Evolutionary conservation across 768 basidiomycete species (phyloP).

Genomic region (Rhizopogon vulgaris): DNA sequence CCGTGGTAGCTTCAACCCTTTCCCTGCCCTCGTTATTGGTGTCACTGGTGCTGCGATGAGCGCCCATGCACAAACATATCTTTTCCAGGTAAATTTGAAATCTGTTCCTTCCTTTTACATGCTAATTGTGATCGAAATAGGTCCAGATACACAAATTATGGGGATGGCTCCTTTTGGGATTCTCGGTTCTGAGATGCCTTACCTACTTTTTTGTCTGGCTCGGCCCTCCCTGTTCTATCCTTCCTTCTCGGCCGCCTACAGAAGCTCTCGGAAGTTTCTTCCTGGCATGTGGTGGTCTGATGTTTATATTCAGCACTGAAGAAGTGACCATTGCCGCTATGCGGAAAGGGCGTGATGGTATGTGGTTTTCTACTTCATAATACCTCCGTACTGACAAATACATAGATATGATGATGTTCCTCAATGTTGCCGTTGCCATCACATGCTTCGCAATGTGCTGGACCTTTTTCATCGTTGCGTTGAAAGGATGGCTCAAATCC

Average conservation of each 20-base stretch:
- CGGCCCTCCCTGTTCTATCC: slow-evolving; percentile 71
- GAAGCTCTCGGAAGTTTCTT: slow-evolving; percentile 87
- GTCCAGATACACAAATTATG: slow-evolving; percentile 89
- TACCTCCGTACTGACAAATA: neutral
- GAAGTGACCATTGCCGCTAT: slow-evolving; percentile 88
- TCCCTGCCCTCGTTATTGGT: slow-evolving; percentile 91
- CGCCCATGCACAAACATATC: slow-evolving; percentile 83
- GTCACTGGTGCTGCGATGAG: slow-evolving; percentile 92
- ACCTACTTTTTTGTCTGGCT: slow-evolving; percentile 97
- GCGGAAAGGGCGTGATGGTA: slow-evolving; percentile 82
- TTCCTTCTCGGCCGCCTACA: slow-evolving; percentile 90
- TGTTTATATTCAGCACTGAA: slow-evolving; percentile 88
- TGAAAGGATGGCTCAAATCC: slow-evolving; percentile 77
- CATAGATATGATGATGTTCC: slow-evolving; percentile 84
- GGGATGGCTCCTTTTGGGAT: slow-evolving; percentile 81
- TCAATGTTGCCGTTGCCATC: slow-evolving; percentile 78
- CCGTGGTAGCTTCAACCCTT: slow-evolving; percentile 78
- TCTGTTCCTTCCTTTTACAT: neutral
- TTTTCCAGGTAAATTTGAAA: slow-evolving; percentile 62
- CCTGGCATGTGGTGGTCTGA: slow-evolving; percentile 80
- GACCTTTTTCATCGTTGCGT: slow-evolving; percentile 65
- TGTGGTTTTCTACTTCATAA: slow-evolving; percentile 11
- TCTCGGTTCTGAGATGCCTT: slow-evolving; percentile 72
- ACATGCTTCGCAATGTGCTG: slow-evolving; percentile 86
- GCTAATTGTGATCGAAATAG: slow-evolving; percentile 23